Evolutionary conservation across 192 early-diverging fungal species (phyloP).

Genomic region (Coemansia sp.): DNA sequence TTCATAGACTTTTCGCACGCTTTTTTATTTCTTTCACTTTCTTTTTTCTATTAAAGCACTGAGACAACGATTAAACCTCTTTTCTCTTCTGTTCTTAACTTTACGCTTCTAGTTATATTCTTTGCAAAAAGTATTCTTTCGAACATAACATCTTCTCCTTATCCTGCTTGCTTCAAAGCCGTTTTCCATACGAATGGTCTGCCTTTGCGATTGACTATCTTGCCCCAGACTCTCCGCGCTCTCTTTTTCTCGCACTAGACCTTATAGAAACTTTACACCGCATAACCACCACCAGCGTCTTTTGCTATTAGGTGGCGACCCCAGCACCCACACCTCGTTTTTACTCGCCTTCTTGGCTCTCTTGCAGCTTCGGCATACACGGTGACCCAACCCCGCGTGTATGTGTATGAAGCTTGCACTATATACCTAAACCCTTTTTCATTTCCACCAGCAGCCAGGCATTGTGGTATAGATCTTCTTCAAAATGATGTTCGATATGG

Average conservation of each 20-base stretch:
- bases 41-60: background rate
- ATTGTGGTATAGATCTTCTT: background rate
- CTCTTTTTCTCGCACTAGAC: background rate
- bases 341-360: slow-evolving; percentile 26
- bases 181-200: slow-evolving; percentile 21
- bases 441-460: background rate
- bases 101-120: background rate
- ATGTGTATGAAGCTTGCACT: background rate
- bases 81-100: too few species aligned
- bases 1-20: background rate
- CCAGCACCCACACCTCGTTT: slow-evolving; percentile 11
- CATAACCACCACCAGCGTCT: background rate
- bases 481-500: slow-evolving; percentile 54
- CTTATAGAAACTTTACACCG: background rate
- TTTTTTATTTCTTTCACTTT: background rate
- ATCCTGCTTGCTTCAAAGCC: slow-evolving; percentile 1
- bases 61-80: too few species aligned
- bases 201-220: slow-evolving; percentile 37
- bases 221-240: slow-evolving; percentile 11
- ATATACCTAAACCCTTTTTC: background rate
- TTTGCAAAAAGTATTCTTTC: background rate
- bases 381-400: slow-evolving; percentile 6
- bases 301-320: slow-evolving; percentile 10
- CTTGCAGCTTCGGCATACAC: slow-evolving; percentile 19
- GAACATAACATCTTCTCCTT: background rate